Conservation (phyloP, 2,329 filamentous ascomycete species). For the Fusarium camptoceras region DNA sequence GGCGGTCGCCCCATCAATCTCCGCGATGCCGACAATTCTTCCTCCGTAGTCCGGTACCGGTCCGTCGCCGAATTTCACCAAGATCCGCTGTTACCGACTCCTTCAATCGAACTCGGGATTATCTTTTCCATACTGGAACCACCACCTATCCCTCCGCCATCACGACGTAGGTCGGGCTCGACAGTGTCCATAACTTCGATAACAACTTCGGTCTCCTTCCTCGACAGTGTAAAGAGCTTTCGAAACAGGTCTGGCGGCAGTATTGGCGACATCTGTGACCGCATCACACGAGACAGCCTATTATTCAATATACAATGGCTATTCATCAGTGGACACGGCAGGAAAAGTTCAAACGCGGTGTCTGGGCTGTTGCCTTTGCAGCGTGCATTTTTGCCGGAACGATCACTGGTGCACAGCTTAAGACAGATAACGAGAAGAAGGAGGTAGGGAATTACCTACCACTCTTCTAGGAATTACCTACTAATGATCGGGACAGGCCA, state of each 20-base stretch:
- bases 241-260: conserved; percentile 45
- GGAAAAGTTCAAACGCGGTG: conserved; percentile 51
- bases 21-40: conserved; percentile 26
- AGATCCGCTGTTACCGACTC: conserved; percentile 12
- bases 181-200: conserved; percentile 6
- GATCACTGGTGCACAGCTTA: conserved; percentile 62
- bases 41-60: conserved; percentile 31
- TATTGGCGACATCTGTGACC: conserved; percentile 41
- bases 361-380: conserved; percentile 59
- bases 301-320: conserved; percentile 24
- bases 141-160: background rate
- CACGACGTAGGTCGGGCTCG: background rate
- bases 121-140: background rate
- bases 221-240: conserved; percentile 37
- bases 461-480: background rate
- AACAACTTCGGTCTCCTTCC: conserved; percentile 6
- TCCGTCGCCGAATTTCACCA: conserved; percentile 21
- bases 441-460: conserved; percentile 49
- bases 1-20: conserved; percentile 13
- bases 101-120: conserved; percentile 25
- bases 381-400: conserved; percentile 61
- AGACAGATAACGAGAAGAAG: conserved; percentile 60
- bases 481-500: conserved; percentile 43
- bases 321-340: conserved; percentile 46
- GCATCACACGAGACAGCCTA: background rate